Percentiles rank a stretch among this genome's conserved stretches.
phyloP scores from a whole-genome alignment of 2,329 filamentous ascomycete genomes.

The Aspergillus unguis region DNA sequence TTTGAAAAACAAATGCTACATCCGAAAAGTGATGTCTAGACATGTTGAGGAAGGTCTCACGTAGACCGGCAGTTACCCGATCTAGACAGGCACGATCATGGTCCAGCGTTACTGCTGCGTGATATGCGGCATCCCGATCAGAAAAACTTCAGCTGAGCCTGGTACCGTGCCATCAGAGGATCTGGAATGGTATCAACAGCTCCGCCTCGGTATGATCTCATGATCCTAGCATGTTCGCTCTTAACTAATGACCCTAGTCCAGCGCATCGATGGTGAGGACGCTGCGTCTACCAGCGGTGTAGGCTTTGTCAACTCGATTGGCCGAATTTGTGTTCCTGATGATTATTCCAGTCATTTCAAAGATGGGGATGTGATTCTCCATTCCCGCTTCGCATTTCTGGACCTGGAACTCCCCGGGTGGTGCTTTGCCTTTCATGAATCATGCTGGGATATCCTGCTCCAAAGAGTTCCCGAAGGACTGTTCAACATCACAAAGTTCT shows the following conservation, averaged over 20 bases:
- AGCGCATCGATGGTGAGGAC: background rate
- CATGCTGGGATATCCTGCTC: slow-evolving; percentile 6
- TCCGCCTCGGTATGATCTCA: slow-evolving; percentile 1
- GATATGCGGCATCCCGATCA: slow-evolving; percentile 1
- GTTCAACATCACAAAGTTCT: background rate
- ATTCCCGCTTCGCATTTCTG: background rate
- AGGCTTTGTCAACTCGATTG: background rate
- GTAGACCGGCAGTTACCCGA: too few species aligned
- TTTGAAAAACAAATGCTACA: too few species aligned
- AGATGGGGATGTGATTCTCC: background rate
- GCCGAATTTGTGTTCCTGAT: background rate
- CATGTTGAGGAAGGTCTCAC: too few species aligned
- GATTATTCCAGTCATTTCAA: background rate
- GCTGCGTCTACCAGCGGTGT: slow-evolving; percentile 2
- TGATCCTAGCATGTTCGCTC: background rate
- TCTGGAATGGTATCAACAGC: slow-evolving; percentile 6
- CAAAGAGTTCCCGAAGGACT: background rate
- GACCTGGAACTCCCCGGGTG: background rate
- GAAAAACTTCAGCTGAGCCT: background rate
- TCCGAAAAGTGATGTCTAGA: too few species aligned
- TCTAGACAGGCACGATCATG: too few species aligned
- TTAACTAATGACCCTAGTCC: background rate
- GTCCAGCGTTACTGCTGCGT: slow-evolving; percentile 1
- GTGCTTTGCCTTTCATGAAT: slow-evolving; percentile 1
- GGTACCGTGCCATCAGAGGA: background rate